Conservation (phyloP, 352 stramenopile species). For the Pythium volutum region DNA sequence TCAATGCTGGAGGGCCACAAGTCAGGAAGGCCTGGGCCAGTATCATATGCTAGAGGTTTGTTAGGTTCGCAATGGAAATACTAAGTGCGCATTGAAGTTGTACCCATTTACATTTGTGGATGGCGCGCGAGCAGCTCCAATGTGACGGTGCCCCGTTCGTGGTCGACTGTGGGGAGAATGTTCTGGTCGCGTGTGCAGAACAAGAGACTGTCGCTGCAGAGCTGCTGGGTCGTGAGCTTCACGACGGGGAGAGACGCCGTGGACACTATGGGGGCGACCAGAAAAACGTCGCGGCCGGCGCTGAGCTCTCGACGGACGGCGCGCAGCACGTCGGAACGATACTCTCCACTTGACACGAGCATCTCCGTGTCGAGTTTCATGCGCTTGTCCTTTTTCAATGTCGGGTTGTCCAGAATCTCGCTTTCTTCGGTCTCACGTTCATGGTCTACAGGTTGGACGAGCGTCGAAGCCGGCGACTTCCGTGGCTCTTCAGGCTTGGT, state of each 20-base stretch:
- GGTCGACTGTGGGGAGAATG: constrained; percentile 30
- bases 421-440: neutral
- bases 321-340: constrained; percentile 32
- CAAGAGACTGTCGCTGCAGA: constrained; percentile 46
- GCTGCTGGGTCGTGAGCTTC: constrained; percentile 45
- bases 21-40: neutral
- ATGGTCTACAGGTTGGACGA: neutral
- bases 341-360: constrained; percentile 12
- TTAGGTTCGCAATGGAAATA: neutral
- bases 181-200: constrained; percentile 46
- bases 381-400: neutral
- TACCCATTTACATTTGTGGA: constrained; percentile 2
- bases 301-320: constrained; percentile 36
- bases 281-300: constrained; percentile 25
- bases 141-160: neutral
- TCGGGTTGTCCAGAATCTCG: neutral
- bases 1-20: constrained; percentile 2
- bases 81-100: neutral
- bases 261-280: constrained; percentile 23
- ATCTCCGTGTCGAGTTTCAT: constrained; percentile 7
- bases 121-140: constrained; percentile 15
- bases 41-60: constrained; percentile 3
- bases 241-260: constrained; percentile 10
- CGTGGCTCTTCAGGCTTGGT: neutral
- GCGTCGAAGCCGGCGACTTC: neutral